Conservation (phyloP, 1,139 yeast species). For the Saccharomycopsis phalli region DNA sequence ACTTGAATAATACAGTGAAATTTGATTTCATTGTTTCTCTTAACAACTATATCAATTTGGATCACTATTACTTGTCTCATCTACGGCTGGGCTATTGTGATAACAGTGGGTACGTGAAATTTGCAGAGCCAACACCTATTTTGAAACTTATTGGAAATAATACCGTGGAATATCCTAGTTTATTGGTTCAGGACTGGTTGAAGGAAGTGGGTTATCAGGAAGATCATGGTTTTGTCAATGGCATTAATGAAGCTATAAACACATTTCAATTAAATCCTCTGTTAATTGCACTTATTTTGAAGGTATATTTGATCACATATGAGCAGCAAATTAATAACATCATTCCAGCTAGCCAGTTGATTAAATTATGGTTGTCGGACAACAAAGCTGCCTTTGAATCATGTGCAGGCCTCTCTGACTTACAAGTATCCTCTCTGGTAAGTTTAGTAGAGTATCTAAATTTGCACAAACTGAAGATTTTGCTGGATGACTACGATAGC, state of each 20-base stretch:
- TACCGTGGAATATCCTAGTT: slow-evolving; percentile 15
- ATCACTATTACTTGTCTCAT: slow-evolving; percentile 15
- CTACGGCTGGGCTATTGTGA: slow-evolving; percentile 13
- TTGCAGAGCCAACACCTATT: neutral
- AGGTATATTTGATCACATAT: neutral
- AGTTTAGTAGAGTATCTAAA: too few relatives aligned
- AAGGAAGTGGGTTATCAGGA: neutral
- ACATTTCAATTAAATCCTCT: too few relatives aligned
- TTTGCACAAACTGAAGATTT: too few relatives aligned
- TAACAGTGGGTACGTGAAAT: neutral
- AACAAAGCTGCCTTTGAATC: too few relatives aligned
- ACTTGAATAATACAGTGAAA: slow-evolving; percentile 9
- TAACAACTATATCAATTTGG: slow-evolving; percentile 16
- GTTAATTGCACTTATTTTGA: neutral
- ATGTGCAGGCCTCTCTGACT: too few relatives aligned
- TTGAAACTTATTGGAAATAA: slow-evolving; percentile 1
- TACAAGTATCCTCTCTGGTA: too few relatives aligned
- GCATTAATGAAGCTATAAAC: too few relatives aligned
- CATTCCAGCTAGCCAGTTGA: too few relatives aligned
- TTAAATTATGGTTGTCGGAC: too few relatives aligned
- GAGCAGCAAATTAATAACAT: neutral
- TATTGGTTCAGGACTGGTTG: slow-evolving; percentile 12
- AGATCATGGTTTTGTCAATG: too few relatives aligned
- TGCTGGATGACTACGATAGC: too few relatives aligned
- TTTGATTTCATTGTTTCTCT: slow-evolving; percentile 17